Conservation (phyloP, 1,139 yeast species). For the Saccharomycopsis crataegensis region DNA sequence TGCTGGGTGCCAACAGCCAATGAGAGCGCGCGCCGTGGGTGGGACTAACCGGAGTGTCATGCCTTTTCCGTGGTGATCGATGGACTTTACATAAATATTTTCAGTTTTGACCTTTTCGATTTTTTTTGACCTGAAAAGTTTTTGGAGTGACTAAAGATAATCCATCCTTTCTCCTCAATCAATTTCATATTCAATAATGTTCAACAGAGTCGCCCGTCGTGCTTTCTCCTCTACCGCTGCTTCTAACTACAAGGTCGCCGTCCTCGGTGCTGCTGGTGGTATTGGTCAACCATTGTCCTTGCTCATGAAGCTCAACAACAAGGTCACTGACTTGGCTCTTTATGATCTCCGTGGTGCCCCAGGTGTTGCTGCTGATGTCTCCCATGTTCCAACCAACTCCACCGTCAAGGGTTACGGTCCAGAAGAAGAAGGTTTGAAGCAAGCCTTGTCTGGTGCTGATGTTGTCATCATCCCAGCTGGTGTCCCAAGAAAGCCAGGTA, state of each 20-base stretch:
- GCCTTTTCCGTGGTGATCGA: too few species aligned
- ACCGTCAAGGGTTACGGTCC: constrained; percentile 79
- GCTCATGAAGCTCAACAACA: constrained; percentile 77
- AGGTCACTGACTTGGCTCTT: constrained; percentile 77
- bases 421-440: constrained; percentile 73
- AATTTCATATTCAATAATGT: constrained; percentile 28
- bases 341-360: constrained; percentile 93
- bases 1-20: too few species aligned
- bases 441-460: constrained; percentile 74
- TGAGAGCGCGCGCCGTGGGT: too few species aligned
- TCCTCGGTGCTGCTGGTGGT: constrained; percentile 97
- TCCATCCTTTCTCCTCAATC: too few species aligned
- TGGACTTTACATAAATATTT: too few species aligned
- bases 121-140: too few species aligned
- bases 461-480: constrained; percentile 97
- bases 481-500: constrained; percentile 99
- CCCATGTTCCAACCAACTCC: constrained; percentile 89
- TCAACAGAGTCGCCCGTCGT: constrained; percentile 50
- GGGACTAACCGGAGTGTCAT: too few species aligned
- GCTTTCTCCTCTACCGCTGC: constrained; percentile 58
- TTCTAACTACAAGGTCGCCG: constrained; percentile 75
- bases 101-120: too few species aligned
- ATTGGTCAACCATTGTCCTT: constrained; percentile 97
- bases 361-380: constrained; percentile 95
- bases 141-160: too few species aligned